Percentiles rank a stretch among this genome's conserved stretches.
These are phyloP conservation scores for Oleoguttula mirabilis DNA, from an alignment of 495 filamentous ascomycete species.

Conservation along the genomic window DNA sequence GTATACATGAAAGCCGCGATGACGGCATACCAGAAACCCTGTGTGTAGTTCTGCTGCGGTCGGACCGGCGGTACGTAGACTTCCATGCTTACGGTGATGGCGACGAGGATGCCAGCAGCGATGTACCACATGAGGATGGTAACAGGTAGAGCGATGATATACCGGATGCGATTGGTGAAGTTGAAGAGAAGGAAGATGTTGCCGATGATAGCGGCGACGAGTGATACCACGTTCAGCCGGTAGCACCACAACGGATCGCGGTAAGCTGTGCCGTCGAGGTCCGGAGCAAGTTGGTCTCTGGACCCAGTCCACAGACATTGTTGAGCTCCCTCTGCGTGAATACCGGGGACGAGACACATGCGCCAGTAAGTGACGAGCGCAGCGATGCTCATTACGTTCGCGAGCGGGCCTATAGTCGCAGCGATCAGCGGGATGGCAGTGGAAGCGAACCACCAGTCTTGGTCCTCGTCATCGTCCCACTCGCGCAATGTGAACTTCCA, in stretches of 20 bases:
- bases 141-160: conserved; percentile 60
- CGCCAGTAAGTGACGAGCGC: conserved; percentile 59
- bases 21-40: conserved; percentile 68
- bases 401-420: conserved; percentile 58
- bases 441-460: conserved; percentile 66
- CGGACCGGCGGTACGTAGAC: conserved; percentile 46
- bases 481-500: conserved; percentile 13
- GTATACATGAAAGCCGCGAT: conserved; percentile 57
- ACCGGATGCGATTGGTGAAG: conserved; percentile 69
- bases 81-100: conserved; percentile 47
- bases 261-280: conserved; percentile 34
- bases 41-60: conserved; percentile 51
- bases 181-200: conserved; percentile 69
- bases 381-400: conserved; percentile 66
- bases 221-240: conserved; percentile 50
- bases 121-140: conserved; percentile 60
- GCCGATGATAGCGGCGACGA: conserved; percentile 53
- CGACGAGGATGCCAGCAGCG: conserved; percentile 51
- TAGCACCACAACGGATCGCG: conserved; percentile 32
- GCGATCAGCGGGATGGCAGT: conserved; percentile 65
- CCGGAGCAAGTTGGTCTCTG: conserved; percentile 24
- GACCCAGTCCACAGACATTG: conserved; percentile 4
- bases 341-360: conserved; percentile 30
- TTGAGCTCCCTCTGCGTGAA: background rate
- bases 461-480: conserved; percentile 16